Conservation (phyloP, 1,284 basidiomycete species). For the Pholiota adiposa region DNA sequence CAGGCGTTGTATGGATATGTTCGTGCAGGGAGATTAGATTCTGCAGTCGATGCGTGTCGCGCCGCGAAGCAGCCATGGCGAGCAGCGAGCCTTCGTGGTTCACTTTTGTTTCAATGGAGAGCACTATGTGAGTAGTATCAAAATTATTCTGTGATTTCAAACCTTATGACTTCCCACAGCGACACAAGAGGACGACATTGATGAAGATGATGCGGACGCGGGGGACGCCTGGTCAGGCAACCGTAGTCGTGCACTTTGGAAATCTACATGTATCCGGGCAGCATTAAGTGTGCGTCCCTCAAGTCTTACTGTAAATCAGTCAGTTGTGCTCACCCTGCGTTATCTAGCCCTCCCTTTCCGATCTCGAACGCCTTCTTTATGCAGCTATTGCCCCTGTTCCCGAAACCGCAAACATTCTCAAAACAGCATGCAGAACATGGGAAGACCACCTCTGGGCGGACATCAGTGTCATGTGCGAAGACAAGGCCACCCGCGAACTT, state of each 20-base stretch:
- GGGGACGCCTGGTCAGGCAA: slow-evolving; percentile 71
- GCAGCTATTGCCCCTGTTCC: slow-evolving; percentile 85
- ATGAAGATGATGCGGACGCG: slow-evolving; percentile 54
- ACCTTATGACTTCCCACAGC: slow-evolving; percentile 47
- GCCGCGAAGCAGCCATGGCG: slow-evolving; percentile 91
- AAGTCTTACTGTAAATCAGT: not conserved
- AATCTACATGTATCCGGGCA: slow-evolving; percentile 78
- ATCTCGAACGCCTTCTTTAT: slow-evolving; percentile 84
- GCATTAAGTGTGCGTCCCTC: slow-evolving; percentile 69
- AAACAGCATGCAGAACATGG: slow-evolving; percentile 86
- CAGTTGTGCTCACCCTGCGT: not conserved
- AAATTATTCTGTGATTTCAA: not conserved
- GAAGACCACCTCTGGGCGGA: slow-evolving; percentile 96
- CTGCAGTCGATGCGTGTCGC: slow-evolving; percentile 83
- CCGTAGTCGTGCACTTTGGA: slow-evolving; percentile 80
- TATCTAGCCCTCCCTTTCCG: slow-evolving; percentile 65
- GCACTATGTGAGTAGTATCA: slow-evolving; percentile 54
- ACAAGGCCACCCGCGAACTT: slow-evolving; percentile 71
- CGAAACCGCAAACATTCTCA: slow-evolving; percentile 77
- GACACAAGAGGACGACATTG: slow-evolving; percentile 52
- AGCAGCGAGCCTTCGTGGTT: slow-evolving; percentile 84
- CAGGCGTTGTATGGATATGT: slow-evolving; percentile 81
- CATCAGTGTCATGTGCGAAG: slow-evolving; percentile 84
- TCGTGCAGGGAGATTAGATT: slow-evolving; percentile 80
- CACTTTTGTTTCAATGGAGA: slow-evolving; percentile 75